A percentile compares a stretch with the other conserved stretches of the same genome.
Conservation (phyloP, 495 filamentous ascomycete genomes). For the Pyronema domesticum region DNA sequence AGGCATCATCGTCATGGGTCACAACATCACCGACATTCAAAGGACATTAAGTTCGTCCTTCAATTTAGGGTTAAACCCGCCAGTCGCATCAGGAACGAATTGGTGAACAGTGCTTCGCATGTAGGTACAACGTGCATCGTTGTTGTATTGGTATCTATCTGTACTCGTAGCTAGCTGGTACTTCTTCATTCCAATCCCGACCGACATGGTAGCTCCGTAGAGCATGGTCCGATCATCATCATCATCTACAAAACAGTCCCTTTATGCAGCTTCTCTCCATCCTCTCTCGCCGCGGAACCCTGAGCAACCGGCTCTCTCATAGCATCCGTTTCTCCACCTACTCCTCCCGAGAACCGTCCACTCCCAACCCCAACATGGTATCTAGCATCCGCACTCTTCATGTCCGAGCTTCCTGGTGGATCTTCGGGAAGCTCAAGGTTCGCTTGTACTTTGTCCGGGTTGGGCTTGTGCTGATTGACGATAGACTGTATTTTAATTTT, state of each 20-base stretch:
- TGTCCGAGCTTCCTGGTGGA: conserved; percentile 41
- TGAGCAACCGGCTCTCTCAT: conserved; percentile 37
- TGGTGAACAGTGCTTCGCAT: no score
- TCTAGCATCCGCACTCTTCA: conserved; percentile 38
- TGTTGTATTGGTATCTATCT: no score
- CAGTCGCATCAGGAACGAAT: no score
- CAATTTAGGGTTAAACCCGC: no score
- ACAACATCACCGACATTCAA: no score
- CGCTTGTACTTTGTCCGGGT: conserved; percentile 31
- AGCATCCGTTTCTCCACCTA: conserved; percentile 27
- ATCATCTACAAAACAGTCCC: conserved; percentile 18
- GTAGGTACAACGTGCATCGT: no score
- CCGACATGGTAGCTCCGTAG: no score
- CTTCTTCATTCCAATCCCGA: no score
- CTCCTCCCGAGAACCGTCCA: conserved; percentile 33
- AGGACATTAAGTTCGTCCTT: no score
- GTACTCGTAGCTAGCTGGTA: no score
- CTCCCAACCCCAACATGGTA: conserved; percentile 34
- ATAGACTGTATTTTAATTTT: conserved; percentile 28
- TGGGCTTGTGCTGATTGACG: conserved; percentile 26
- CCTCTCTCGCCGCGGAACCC: conserved; percentile 34
- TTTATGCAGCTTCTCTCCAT: conserved; percentile 29
- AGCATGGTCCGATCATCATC: no score
- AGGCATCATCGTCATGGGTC: no score
- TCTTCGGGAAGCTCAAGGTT: conserved; percentile 49